Base-by-base conservation (phyloP, 345 rosid genomes). In the Bretschneidera sinensis region DNA sequence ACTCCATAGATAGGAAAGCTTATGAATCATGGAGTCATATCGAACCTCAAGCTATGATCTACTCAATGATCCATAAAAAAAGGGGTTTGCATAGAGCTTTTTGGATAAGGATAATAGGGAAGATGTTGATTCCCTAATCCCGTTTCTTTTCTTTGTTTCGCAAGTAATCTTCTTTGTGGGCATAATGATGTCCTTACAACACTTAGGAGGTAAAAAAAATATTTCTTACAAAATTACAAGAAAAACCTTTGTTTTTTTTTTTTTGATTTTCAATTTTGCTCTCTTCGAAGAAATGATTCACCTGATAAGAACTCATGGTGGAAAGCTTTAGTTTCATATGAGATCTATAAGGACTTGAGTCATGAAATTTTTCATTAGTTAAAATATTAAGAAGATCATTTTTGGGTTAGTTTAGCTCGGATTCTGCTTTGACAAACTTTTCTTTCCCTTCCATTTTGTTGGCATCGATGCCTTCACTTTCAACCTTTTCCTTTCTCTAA, bases 121-220 rank as follows among this genome's bases (percentile, higher is more conserved):
- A 48, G 63, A 9, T 24, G 49, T 9, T 17, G 61, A 54, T 54
- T 54, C 45, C 62, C 62, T 25, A 62, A 35, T 4, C 63, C 75
- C 55, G 65, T 57, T 25, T 71, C 74, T 28, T 75, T 72, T 1
- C 73, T 65, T 24, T 59, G 70, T 54, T 82, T 79, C 6, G 74
- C 83, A 0, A 70, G 6, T 0, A 70, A 69, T 83, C 88, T 49
- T 67, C 71, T 48, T 80, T 83, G 33, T 83, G 85, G 0, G 77
- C 83, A 24, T 83, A 77, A 48, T 80, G 83, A 24, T 83, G 85
- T 0, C 83, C 85, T 0, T 81, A 83, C 0, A 83, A 35, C 0
- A 83, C 83, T 51, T 79, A 79, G 5, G 83, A 66, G 0, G 85
- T 75, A n/a, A 0, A 77, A 66, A 21, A 80, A 78, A 8, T 63